A percentile compares a stretch with the other conserved stretches of the same genome.
Conservation (phyloP, 768 basidiomycete genomes). For the Sistotremastrum suecicum region DNA sequence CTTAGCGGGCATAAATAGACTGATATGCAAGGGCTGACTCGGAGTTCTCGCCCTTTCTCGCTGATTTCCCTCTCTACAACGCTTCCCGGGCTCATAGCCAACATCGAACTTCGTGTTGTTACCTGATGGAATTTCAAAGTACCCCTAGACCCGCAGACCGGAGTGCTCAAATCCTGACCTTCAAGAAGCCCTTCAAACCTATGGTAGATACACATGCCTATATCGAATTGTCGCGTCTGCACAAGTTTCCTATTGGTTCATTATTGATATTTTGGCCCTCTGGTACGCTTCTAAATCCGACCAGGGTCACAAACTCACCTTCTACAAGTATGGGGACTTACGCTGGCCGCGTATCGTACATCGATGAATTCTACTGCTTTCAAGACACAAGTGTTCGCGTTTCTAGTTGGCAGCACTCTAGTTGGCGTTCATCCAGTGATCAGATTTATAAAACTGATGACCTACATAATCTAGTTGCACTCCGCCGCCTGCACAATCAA, state of each 20-base stretch:
- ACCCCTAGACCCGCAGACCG: too few species aligned
- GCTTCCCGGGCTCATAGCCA: too few species aligned
- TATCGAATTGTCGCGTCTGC: not conserved
- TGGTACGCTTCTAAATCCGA: not conserved
- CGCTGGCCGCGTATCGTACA: conserved; percentile 10
- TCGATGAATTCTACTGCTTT: conserved; percentile 4
- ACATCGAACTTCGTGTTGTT: too few species aligned
- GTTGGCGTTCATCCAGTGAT: not conserved
- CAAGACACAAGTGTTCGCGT: conserved; percentile 5
- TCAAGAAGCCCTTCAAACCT: too few species aligned
- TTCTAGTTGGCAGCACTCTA: conserved; percentile 7
- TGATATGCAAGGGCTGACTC: too few species aligned
- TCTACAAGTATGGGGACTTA: conserved; percentile 9
- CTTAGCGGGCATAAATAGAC: too few species aligned
- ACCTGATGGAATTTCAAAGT: too few species aligned
- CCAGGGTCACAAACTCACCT: too few species aligned
- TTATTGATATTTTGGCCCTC: not conserved
- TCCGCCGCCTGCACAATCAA: conserved; percentile 6
- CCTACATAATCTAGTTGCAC: not conserved
- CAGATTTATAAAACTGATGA: too few species aligned
- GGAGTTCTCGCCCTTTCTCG: too few species aligned
- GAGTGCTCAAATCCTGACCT: too few species aligned
- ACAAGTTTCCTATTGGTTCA: not conserved
- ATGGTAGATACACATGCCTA: not conserved
- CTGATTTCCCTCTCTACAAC: too few species aligned